These are phyloP conservation scores for Thielaviopsis ethacetica DNA, from an alignment of 2,329 filamentous ascomycete species.

Conservation along the genomic window DNA sequence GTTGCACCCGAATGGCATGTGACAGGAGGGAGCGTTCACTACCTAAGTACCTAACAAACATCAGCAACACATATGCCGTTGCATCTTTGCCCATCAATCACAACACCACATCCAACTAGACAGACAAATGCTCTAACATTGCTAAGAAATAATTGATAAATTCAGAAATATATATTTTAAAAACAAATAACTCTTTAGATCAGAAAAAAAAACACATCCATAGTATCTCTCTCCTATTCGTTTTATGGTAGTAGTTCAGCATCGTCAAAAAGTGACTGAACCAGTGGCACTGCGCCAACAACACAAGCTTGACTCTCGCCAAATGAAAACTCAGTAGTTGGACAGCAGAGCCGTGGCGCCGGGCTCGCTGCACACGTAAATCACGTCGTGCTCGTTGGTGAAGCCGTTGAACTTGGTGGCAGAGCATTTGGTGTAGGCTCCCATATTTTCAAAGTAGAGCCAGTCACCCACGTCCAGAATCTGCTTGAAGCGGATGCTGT, in stretches of 20 bases:
- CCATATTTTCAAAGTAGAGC: constrained; percentile 98
- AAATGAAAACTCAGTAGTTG: constrained; percentile 2
- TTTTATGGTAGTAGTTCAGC: background rate
- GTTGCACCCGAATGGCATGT: background rate
- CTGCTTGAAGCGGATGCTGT: constrained; percentile 60
- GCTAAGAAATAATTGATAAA: background rate
- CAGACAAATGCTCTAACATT: too few relatives aligned
- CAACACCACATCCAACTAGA: too few relatives aligned
- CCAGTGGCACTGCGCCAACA: background rate
- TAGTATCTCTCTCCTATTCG: background rate
- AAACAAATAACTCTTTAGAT: background rate
- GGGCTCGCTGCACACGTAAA: constrained; percentile 89
- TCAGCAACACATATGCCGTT: too few relatives aligned
- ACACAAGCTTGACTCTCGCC: background rate
- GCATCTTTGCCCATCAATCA: too few relatives aligned
- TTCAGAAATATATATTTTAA: background rate
- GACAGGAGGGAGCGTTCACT: too few relatives aligned
- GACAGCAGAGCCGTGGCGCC: constrained; percentile 53
- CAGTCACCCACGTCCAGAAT: constrained; percentile 86
- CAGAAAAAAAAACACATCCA: constrained; percentile 4
- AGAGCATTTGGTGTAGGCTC: constrained; percentile 95
- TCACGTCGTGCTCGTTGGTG: constrained; percentile 75
- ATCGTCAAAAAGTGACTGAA: background rate
- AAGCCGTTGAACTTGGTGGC: constrained; percentile 98
- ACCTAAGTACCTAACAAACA: too few relatives aligned